Conservation (phyloP, 2,329 filamentous ascomycete genomes). For the Lasiodiplodia theobromae region DNA sequence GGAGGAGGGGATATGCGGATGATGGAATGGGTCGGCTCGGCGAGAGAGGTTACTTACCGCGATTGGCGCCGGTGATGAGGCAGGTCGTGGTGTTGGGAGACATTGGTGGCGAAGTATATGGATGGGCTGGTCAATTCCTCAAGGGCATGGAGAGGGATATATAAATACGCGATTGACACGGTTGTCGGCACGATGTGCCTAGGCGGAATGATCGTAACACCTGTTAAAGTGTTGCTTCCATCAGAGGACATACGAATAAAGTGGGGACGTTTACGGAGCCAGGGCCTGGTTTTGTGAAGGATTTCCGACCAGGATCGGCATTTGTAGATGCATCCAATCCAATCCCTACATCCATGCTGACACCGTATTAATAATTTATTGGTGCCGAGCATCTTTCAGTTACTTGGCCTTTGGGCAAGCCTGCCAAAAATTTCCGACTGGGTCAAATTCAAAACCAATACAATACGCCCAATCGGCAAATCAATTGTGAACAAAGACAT, state of each 20-base stretch:
- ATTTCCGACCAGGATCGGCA: neutral
- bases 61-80: slow-evolving; percentile 44
- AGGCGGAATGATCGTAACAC: neutral
- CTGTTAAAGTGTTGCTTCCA: neutral
- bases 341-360: neutral
- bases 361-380: too few relatives aligned
- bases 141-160: neutral
- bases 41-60: slow-evolving; percentile 34
- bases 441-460: too few relatives aligned
- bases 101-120: neutral
- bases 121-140: neutral
- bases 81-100: slow-evolving; percentile 30
- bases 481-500: too few relatives aligned
- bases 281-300: neutral
- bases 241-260: neutral
- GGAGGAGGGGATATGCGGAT: neutral
- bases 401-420: too few relatives aligned
- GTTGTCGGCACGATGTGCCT: neutral
- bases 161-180: too few relatives aligned
- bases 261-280: neutral
- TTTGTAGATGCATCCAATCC: neutral
- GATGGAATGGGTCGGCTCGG: too few relatives aligned
- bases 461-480: too few relatives aligned
- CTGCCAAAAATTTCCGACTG: too few relatives aligned
- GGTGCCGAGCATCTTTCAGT: too few relatives aligned